Conservation (phyloP, 2,329 filamentous ascomycete genomes). For the Bipolaris oryzae region DNA sequence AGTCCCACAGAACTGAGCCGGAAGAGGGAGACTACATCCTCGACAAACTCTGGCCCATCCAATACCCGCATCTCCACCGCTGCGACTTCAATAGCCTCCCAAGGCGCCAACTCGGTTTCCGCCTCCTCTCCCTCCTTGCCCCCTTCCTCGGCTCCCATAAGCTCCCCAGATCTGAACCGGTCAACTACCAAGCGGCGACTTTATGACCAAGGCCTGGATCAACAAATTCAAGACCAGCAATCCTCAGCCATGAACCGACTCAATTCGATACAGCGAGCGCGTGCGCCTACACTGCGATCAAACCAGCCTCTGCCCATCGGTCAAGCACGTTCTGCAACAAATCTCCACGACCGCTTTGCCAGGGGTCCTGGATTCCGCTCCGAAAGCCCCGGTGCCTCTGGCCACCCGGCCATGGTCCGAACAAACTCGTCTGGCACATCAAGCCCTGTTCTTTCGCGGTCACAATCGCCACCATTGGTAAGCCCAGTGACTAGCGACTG, state of each 20-base stretch:
- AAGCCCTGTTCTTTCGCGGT: slow-evolving; percentile 49
- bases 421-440: slow-evolving; percentile 42
- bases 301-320: slow-evolving; percentile 54
- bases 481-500: slow-evolving; percentile 75
- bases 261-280: slow-evolving; percentile 74
- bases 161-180: slow-evolving; percentile 60
- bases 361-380: slow-evolving; percentile 49
- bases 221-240: slow-evolving; percentile 81
- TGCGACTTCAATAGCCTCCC: slow-evolving; percentile 86
- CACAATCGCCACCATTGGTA: slow-evolving; percentile 60
- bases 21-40: slow-evolving; percentile 83
- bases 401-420: slow-evolving; percentile 41
- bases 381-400: slow-evolving; percentile 56
- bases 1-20: slow-evolving; percentile 66
- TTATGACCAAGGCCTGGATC: slow-evolving; percentile 81
- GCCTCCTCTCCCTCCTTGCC: slow-evolving; percentile 39
- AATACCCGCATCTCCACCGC: slow-evolving; percentile 77
- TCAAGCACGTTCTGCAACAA: slow-evolving; percentile 54
- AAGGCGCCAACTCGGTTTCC: slow-evolving; percentile 53
- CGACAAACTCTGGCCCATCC: slow-evolving; percentile 75
- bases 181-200: slow-evolving; percentile 74
- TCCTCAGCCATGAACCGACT: slow-evolving; percentile 76
- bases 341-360: slow-evolving; percentile 54
- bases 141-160: slow-evolving; percentile 34
- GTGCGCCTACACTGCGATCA: slow-evolving; percentile 55